Evolutionary conservation across 169 alveolate species (phyloP).

Genomic region (Eimeria maxima): DNA sequence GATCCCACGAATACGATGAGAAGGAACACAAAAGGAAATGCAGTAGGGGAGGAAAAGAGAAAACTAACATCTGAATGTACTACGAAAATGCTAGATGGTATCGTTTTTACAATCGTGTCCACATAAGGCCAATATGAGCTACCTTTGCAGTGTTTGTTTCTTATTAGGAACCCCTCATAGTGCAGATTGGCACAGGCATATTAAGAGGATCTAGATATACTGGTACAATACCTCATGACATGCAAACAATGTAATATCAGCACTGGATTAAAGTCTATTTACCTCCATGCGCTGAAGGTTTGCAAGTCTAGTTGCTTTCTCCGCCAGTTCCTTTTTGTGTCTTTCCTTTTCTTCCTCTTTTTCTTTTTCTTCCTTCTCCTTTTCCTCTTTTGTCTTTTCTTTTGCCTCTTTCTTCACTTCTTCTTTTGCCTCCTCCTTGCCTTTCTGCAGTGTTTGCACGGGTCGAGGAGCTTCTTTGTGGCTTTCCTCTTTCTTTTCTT

Average conservation of each 20-base stretch:
- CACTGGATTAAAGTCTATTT: not conserved
- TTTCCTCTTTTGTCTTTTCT: not conserved
- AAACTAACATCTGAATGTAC: too few relatives aligned
- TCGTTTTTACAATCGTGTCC: too few relatives aligned
- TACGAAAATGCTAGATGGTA: too few relatives aligned
- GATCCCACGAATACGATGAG: not conserved
- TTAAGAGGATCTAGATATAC: too few relatives aligned
- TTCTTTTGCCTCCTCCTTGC: not conserved
- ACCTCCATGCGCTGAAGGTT: constrained; percentile 67
- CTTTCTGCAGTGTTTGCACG: not conserved
- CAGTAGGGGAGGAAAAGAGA: too few relatives aligned
- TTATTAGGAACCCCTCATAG: too few relatives aligned
- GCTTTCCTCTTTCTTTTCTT: too few relatives aligned
- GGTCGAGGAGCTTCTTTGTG: not conserved
- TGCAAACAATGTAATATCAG: not conserved
- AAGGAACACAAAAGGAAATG: too few relatives aligned
- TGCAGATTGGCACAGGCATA: too few relatives aligned
- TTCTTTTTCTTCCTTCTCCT: not conserved
- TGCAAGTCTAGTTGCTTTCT: constrained; percentile 20
- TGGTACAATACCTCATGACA: not conserved
- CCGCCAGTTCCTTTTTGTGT: constrained; percentile 20
- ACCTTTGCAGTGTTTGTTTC: too few relatives aligned
- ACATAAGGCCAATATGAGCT: too few relatives aligned
- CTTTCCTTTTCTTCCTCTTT: too few relatives aligned
- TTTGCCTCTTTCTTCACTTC: not conserved